These are phyloP conservation scores for Candida argentea DNA, from an alignment of 805 yeast genomes.

Conservation along the genomic window DNA sequence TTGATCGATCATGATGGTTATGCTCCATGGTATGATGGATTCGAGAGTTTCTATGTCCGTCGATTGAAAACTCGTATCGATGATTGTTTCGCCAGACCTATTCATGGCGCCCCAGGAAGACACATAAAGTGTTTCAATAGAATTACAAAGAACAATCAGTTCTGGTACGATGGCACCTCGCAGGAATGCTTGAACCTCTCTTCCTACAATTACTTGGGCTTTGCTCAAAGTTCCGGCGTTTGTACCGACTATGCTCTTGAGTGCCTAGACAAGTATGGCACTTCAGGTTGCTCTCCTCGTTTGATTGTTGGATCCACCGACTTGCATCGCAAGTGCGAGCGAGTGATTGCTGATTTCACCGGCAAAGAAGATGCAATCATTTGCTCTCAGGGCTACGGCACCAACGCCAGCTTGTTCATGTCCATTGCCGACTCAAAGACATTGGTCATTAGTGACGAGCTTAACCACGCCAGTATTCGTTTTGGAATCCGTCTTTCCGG, in stretches of 20 bases:
- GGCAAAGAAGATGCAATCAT: constrained; percentile 85
- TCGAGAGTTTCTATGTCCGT: constrained; percentile 89
- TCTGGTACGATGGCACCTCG: constrained; percentile 66
- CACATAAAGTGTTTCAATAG: constrained; percentile 76
- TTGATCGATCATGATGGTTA: constrained; percentile 75
- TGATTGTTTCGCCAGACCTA: constrained; percentile 92
- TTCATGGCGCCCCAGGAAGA: constrained; percentile 97
- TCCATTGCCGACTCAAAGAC: constrained; percentile 80
- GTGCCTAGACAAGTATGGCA: constrained; percentile 58
- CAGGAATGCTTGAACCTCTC: constrained; percentile 76
- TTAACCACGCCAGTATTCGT: constrained; percentile 92
- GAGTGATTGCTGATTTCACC: constrained; percentile 68
- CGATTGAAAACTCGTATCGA: constrained; percentile 84
- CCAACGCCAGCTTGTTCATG: constrained; percentile 82
- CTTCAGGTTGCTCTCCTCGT: constrained; percentile 73
- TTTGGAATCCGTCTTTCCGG: constrained; percentile 91
- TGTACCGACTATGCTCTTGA: constrained; percentile 76
- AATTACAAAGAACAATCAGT: constrained; percentile 55
- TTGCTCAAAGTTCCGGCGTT: constrained; percentile 88
- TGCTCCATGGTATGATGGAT: constrained; percentile 92
- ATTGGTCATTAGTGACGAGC: constrained; percentile 84
- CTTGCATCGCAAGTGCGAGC: constrained; percentile 66
- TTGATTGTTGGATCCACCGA: constrained; percentile 65
- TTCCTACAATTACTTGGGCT: constrained; percentile 90
- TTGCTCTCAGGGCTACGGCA: constrained; percentile 92